Base-by-base conservation (phyloP, 2,329 filamentous ascomycete species). In the Allantophomopsis cytisporea region DNA sequence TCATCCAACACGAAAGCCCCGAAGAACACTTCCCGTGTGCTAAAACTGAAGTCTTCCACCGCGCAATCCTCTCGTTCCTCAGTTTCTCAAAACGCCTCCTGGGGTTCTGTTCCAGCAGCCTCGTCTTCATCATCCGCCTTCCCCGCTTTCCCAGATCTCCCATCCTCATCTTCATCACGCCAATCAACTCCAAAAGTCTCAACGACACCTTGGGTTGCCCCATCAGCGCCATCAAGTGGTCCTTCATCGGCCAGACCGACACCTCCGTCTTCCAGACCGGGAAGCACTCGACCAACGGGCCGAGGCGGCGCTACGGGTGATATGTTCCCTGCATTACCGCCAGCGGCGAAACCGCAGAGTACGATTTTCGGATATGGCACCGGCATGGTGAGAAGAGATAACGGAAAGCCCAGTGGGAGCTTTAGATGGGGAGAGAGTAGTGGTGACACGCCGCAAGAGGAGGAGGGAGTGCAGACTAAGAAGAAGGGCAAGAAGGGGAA, bases 271-370 rank as follows among this genome's bases (percentile, higher is more conserved):
- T 46, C 45, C 4, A 20, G 43, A 21, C 45, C 47, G 16, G 33
- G 34, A 16, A 45, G 42, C n/a, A 45, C 42, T 12, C 40, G 39
- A 18, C 41, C 47, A 21, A 35, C 30, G 14, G 12, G 42, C 14
- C 13, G 39, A 39, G 13, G 35, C 35, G 36, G 37, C 15, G 42
- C 35, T 21, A 41, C 30, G 12, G 20, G 55, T 52, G 80, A 88
- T 45, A 76, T 78, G 0, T 95, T 95, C 60, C 89, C 88, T 0
- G 80, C 86, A 2, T 68, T 95, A 1, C 88, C 88, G 0, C 69
- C 77, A 0, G 87, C 86, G 1, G 71, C 83, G 0, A 95, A 79
- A 51, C 71, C 73, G 3, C 64, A 65, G 33, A 76, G 71, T 2
- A 75, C 71, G 0, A 74, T 79, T 35, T 76, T 77, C 40, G 73